Evolutionary conservation across 176 grass and related monocot species (phyloP), one percentile per base, ranked within the genome.

Genomic region (Eragrostis curvula): DNA sequence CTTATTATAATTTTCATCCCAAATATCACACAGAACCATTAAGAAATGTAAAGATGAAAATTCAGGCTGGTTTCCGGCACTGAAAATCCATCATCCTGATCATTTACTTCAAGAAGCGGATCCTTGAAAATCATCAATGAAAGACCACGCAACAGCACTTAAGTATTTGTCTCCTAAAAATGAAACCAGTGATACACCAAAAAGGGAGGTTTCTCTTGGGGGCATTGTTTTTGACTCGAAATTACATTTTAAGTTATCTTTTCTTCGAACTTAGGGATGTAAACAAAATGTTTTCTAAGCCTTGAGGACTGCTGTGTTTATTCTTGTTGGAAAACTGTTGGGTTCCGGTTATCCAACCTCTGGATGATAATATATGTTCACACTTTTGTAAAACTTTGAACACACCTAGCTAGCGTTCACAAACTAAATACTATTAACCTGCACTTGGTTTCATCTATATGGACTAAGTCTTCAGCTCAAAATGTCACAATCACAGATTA

Each of bases 381-480:
- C 50, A 72, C 70, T 56, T 64, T 11, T 63, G 25, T 51, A 52
- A 55, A 3, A 32, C 45, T 59, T 65, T 84, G 62, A 83, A 82
- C 68, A 52, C 66, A 20, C 58, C 28, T 83, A 58, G 20, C 20
- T 23, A 59, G 24, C 14, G 25, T 68, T 81, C 45, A 77, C 15
- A 59, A 87, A 30, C 21, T 39, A 24, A 63, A 25, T 55, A 28
- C 14, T 47, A 44, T 48, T 70, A 61, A 23, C 58, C 60, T 81
- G 42, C 32, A 56, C 28, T 56, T 89, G 41, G 40, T 55, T 83
- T 75, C 18, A 68, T 83, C 28, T 78, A 11, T 70, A 55, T 79
- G 60, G 53, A 68, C 28, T 62, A 49, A 61, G 20, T 78, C 60
- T 50, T 36, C 17, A 74, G n/a, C n/a, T 36, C 32, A 36, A 36